These are phyloP conservation scores for Alternaria conjuncta DNA, from an alignment of 2,329 filamentous ascomycete genomes.

Conservation along the genomic window DNA sequence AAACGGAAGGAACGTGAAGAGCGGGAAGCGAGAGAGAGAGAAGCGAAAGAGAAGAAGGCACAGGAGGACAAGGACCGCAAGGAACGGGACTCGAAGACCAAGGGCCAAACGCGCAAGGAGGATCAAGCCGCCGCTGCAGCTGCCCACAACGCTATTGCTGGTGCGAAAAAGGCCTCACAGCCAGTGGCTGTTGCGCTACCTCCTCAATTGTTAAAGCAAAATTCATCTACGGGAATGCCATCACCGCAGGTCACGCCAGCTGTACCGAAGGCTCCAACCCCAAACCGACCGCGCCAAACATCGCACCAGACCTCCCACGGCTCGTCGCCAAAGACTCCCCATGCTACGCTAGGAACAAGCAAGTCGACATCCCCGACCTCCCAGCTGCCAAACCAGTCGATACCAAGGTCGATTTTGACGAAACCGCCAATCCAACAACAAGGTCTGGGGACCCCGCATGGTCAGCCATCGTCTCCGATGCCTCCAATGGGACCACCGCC, in stretches of 20 bases:
- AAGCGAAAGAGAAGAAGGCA: constrained; percentile 72
- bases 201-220: constrained; percentile 61
- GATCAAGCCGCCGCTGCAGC: constrained; percentile 47
- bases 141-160: constrained; percentile 33
- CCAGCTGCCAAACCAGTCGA: constrained; percentile 70
- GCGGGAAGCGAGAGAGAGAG: constrained; percentile 70
- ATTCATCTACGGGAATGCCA: constrained; percentile 60
- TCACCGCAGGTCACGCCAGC: constrained; percentile 87
- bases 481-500: constrained; percentile 67
- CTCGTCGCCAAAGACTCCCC: constrained; percentile 72
- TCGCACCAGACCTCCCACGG: constrained; percentile 79
- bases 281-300: constrained; percentile 74
- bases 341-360: constrained; percentile 55
- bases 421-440: constrained; percentile 63
- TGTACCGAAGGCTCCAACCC: constrained; percentile 81
- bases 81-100: constrained; percentile 65
- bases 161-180: constrained; percentile 47
- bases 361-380: constrained; percentile 67
- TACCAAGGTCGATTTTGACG: constrained; percentile 66
- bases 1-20: constrained; percentile 80
- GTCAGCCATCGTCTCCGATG: constrained; percentile 66
- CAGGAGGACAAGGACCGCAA: constrained; percentile 64
- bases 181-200: constrained; percentile 58
- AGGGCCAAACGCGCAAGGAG: constrained; percentile 50
- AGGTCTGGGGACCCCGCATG: constrained; percentile 56